Evolutionary conservation across 805 yeast genomes (phyloP).

Genomic region (Priceomyces melissophilus): DNA sequence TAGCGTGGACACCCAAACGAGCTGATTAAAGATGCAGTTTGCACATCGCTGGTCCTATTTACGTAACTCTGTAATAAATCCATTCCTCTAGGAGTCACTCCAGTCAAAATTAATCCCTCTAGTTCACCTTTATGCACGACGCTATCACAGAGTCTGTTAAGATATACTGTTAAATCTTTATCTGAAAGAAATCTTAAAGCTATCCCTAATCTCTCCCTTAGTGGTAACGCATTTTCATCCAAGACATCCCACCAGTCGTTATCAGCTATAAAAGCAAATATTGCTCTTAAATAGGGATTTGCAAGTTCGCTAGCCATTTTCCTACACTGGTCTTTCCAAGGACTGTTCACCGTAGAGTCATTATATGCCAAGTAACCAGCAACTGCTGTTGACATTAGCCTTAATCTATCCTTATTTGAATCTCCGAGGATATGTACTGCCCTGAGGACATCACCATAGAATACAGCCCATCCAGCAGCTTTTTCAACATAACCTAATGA

Average conservation of each 20-base stretch:
- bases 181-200: constrained; percentile 85
- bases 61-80: constrained; percentile 82
- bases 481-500: constrained; percentile 64
- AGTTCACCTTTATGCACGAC: constrained; percentile 79
- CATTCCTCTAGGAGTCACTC: constrained; percentile 83
- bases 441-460: constrained; percentile 79
- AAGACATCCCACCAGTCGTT: constrained; percentile 95
- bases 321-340: constrained; percentile 94
- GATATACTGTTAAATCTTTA: constrained; percentile 67
- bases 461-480: constrained; percentile 98
- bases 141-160: constrained; percentile 64
- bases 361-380: constrained; percentile 81
- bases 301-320: constrained; percentile 82
- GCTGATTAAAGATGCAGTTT: constrained; percentile 81
- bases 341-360: constrained; percentile 55
- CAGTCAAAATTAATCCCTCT: constrained; percentile 87
- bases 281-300: constrained; percentile 85
- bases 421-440: constrained; percentile 77
- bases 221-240: constrained; percentile 83
- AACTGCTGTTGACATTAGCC: constrained; percentile 87
- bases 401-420: constrained; percentile 66
- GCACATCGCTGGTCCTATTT: constrained; percentile 85
- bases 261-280: constrained; percentile 90
- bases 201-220: constrained; percentile 85
- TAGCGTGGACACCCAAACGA: constrained; percentile 82